Percentiles rank a stretch among this genome's conserved stretches.
Conservation (phyloP, 2,329 filamentous ascomycete species). For the Cyanodermella asteris region DNA sequence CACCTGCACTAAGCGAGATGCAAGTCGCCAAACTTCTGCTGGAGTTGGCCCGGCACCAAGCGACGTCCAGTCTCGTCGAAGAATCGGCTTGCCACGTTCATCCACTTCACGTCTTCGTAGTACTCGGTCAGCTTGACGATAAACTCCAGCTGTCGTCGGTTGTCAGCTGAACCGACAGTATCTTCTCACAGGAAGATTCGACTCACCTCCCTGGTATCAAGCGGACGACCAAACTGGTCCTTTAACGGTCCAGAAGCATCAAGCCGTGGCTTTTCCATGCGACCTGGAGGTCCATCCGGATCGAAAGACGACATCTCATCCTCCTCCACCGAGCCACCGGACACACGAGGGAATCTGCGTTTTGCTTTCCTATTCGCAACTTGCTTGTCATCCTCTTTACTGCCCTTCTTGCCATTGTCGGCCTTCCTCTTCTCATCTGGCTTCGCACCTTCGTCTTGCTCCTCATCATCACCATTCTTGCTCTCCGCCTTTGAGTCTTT, state of each 20-base stretch:
- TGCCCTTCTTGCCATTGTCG: conserved; percentile 3
- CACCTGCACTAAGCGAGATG: no score
- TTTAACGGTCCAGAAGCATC: not conserved
- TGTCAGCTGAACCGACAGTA: not conserved
- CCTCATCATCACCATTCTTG: not conserved
- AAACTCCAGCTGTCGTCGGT: conserved; percentile 8
- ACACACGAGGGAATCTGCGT: conserved; percentile 8
- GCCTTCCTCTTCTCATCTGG: conserved; percentile 1
- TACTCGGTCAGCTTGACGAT: conserved; percentile 22
- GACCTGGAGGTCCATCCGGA: conserved; percentile 6
- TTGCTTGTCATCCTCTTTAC: conserved; percentile 2
- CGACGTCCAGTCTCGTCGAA: conserved; percentile 26
- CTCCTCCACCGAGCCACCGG: no score
- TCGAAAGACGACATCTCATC: no score
- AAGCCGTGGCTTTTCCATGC: not conserved
- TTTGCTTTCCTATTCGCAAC: conserved; percentile 1
- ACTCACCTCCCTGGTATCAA: conserved; percentile 5
- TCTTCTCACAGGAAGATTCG: not conserved
- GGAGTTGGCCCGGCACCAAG: conserved; percentile 21
- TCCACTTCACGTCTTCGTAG: conserved; percentile 24
- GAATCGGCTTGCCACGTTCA: conserved; percentile 24
- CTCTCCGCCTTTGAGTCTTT: not conserved
- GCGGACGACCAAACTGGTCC: not conserved
- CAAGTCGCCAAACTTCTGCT: conserved; percentile 16
- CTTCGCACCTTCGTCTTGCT: conserved; percentile 1